phyloP scores from a whole-genome alignment of 768 basidiomycete species.

The Neoboletus subvelutipes region DNA sequence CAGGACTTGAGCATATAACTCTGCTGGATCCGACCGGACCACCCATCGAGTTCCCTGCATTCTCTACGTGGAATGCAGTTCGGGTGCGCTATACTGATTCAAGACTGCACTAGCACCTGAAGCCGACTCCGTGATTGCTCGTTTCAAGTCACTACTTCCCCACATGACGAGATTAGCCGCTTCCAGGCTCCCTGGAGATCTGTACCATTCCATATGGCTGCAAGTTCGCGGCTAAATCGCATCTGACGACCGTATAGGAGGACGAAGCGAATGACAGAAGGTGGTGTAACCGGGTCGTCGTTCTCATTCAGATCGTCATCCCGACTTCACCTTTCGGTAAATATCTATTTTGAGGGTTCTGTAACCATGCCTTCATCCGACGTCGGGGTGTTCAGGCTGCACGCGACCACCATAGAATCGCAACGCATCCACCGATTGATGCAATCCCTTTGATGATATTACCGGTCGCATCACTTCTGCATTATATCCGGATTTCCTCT shows the following conservation, averaged over 20 bases:
- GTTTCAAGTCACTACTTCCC: not conserved
- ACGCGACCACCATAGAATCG: not conserved
- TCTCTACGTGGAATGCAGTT: not conserved
- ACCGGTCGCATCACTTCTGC: not conserved
- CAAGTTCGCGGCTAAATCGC: not conserved
- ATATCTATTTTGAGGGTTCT: not conserved
- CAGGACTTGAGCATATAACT: not conserved
- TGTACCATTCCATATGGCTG: not conserved
- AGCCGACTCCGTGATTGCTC: too few relatives aligned
- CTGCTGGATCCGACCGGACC: not conserved
- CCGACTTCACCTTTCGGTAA: not conserved
- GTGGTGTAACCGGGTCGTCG: not conserved
- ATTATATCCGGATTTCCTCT: not conserved
- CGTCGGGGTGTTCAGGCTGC: not conserved
- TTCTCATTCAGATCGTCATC: not conserved
- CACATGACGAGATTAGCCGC: too few relatives aligned
- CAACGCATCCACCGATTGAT: not conserved
- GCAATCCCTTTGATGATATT: not conserved
- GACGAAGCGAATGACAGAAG: not conserved
- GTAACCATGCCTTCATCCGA: not conserved
- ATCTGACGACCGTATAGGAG: not conserved
- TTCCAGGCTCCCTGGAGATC: not conserved
- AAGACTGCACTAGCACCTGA: too few relatives aligned
- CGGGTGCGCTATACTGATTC: not conserved
- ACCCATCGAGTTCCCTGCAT: not conserved